A percentile compares a stretch with the other conserved stretches of the same genome.
Conservation (phyloP, 345 rosid genomes). For the Hibiscus trionum region DNA sequence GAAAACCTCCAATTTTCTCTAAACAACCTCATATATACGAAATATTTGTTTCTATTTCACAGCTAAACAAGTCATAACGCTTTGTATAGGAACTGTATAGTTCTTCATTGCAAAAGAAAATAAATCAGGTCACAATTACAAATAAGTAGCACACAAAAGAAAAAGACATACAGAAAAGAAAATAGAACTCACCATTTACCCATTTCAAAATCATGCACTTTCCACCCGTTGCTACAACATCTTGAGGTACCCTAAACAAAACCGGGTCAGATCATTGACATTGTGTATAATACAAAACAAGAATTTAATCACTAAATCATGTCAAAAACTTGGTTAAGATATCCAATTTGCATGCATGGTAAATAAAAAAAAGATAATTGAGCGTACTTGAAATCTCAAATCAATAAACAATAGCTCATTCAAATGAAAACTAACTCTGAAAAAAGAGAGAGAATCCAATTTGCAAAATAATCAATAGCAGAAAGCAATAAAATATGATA, state of each 20-base stretch:
- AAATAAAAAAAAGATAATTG: no score
- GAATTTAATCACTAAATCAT: not conserved
- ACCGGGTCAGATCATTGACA: not conserved
- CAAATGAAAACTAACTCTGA: not conserved
- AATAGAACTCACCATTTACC: conserved; percentile 33
- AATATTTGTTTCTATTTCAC: not conserved
- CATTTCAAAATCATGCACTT: conserved; percentile 79
- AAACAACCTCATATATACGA: not conserved
- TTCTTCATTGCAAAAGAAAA: not conserved
- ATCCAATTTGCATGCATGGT: not conserved
- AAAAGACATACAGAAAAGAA: not conserved
- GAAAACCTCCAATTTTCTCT: not conserved
- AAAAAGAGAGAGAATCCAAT: not conserved
- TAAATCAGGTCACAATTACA: not conserved
- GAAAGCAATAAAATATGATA: not conserved
- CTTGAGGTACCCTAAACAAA: conserved; percentile 81
- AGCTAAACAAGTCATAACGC: not conserved
- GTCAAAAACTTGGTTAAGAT: not conserved
- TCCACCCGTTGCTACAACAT: conserved; percentile 86
- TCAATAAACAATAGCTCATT: not conserved
- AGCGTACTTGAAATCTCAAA: not conserved
- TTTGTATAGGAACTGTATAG: not conserved
- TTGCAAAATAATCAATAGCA: not conserved
- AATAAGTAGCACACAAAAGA: not conserved
- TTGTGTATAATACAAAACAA: not conserved